phyloP scores from a whole-genome alignment of 345 rosid genomes.

The Eucalyptus rudis region DNA sequence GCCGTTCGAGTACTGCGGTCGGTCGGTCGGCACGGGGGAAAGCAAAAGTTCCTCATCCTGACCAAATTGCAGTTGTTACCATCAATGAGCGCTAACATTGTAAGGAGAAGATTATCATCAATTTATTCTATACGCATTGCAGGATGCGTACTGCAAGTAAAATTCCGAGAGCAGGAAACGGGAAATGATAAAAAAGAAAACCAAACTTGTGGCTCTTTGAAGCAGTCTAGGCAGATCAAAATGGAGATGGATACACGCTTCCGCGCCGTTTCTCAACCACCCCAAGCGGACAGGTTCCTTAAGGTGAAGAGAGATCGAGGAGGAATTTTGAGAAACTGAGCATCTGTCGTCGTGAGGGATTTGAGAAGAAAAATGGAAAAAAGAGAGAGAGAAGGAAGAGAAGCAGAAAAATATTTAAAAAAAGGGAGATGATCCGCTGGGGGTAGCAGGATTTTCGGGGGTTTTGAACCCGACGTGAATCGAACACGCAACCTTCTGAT shows the following conservation, averaged over 20 bases:
- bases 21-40: background rate
- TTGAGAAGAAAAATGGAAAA: background rate
- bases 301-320: background rate
- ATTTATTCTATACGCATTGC: background rate
- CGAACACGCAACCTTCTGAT: constrained; percentile 98
- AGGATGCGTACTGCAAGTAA: background rate
- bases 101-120: background rate
- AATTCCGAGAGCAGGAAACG: background rate
- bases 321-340: background rate
- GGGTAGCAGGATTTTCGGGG: background rate
- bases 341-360: background rate
- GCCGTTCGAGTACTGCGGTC: background rate
- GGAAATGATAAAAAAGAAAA: too few species aligned
- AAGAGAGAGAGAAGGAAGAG: background rate
- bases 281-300: background rate
- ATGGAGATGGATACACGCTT: background rate
- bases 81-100: background rate
- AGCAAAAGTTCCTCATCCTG: background rate
- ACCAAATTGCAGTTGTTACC: background rate
- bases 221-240: background rate
- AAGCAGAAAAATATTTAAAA: background rate
- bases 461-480: constrained; percentile 82
- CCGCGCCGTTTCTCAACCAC: background rate
- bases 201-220: background rate
- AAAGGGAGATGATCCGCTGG: background rate